Evolutionary conservation across 352 stramenopile species (phyloP), one percentile per base, ranked within the genome.

Genomic region (Pilasporangium apinafurcum): DNA sequence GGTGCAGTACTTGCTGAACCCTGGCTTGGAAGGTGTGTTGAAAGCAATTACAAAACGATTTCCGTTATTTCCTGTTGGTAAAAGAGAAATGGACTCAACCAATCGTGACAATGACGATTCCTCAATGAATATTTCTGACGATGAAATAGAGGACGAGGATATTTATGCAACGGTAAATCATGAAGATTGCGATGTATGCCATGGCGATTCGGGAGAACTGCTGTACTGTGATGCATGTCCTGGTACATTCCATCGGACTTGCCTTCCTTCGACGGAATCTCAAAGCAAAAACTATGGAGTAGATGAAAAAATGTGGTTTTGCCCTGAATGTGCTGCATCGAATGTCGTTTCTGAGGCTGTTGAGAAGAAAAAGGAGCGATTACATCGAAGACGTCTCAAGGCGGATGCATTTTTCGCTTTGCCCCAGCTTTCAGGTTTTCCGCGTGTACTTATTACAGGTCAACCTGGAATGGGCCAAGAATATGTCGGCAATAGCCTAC

Each of bases 121-220:
- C n/a, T n/a, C n/a, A n/a, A n/a, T n/a, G n/a, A n/a, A n/a, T n/a
- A n/a, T n/a, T n/a, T n/a, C n/a, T n/a, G 61, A 63, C 5, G 70
- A 79, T 28, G 63, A 80, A 5, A 64, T 83, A 25, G 58, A 86
- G 32, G 75, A 84, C 24, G 32, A 78, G 16, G 69, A 86, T 44
- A 90, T 90, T 36, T 90, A 90, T 55, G 61, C 60, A 0, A 57
- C 71, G 24, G 57, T 62, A 32, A 81, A 76, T 20, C 68, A 69
- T 44, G 62, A 78, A 29, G 71, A 86, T 45, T 91, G 75, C 27
- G 68, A 86, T 20, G 51, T 86, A 16, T 91, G 79, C 30, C 73
- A 86, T 28, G 71, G 73, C 6, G 65, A 86, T 10, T 62, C 62
- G 36, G 71, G 59, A 7, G 70, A 83, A 32, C 42, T 87, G 16